Evolutionary conservation across 1,284 basidiomycete genomes (phyloP), one percentile per base, ranked within the genome.

Genomic region (Austropuccinia psidii): DNA sequence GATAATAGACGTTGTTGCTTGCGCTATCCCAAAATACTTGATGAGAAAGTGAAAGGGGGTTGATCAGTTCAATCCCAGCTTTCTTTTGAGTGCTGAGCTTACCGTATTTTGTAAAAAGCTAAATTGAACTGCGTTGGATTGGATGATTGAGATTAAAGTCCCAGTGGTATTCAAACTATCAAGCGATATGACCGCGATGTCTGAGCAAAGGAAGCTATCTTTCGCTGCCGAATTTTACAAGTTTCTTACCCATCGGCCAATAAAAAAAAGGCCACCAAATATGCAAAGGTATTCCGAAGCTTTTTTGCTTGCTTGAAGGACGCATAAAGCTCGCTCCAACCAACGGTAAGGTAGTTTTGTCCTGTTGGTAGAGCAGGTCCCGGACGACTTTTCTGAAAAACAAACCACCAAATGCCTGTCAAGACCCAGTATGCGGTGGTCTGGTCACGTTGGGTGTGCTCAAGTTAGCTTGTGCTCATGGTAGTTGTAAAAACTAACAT

Each of bases 1-100:
- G 55, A 73, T 29, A n/a, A 73, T 73, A 13, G 70, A 73, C 21
- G 70, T 73, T 13, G 65, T 52, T 24, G 70, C 70, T 73, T 73
- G 70, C n/a, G 70, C 27, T n/a, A 73, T 64, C n/a, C 57, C 52
- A 19, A 73, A 15, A 61, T 73, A 73, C 70, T 72, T 15, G 6
- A n/a, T 21, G 17, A 27, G 19, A n/a, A 11, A 37, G n/a, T n/a
- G n/a, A n/a, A n/a, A n/a, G n/a, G n/a, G n/a, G n/a, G n/a, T n/a
- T n/a, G n/a, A n/a, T n/a, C n/a, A n/a, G n/a, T n/a, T n/a, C n/a
- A n/a, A n/a, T n/a, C n/a, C 31, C 4, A 50, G 49, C 50, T 37
- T 37, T 52, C 41, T 45, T 24, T 37, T 11, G 21, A 8, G 9
- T 47, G 27, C 45, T 24, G 17, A 45, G 39, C 61, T 55, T 13